Conservation (phyloP, 2,329 filamentous ascomycete species). For the Aaosphaeria pasadenensis region DNA sequence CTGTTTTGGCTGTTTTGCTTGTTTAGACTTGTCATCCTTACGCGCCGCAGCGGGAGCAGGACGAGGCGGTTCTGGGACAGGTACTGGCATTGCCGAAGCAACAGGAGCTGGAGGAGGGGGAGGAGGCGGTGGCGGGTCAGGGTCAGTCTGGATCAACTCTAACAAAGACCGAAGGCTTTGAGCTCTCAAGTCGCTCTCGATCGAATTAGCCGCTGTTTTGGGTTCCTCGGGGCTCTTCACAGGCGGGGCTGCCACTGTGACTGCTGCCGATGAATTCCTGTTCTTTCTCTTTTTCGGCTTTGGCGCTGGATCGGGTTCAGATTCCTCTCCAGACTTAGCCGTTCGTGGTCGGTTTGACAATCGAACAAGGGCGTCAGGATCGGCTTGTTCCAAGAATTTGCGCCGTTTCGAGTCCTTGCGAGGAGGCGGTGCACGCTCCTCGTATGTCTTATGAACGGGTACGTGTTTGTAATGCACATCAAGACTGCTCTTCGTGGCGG, state of each 20-base stretch:
- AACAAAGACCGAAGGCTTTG: slow-evolving; percentile 37
- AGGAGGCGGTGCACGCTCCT: slow-evolving; percentile 41
- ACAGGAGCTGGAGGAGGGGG: slow-evolving; percentile 4
- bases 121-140: slow-evolving; percentile 6
- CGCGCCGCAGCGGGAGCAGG: not conserved
- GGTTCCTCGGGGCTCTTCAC: slow-evolving; percentile 19
- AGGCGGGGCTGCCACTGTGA: no score
- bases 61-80: slow-evolving; percentile 1
- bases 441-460: slow-evolving; percentile 46
- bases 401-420: slow-evolving; percentile 40
- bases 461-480: slow-evolving; percentile 48
- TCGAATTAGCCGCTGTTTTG: slow-evolving; percentile 29
- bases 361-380: slow-evolving; percentile 30
- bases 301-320: slow-evolving; percentile 13
- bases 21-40: not conserved
- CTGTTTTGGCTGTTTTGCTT: not conserved
- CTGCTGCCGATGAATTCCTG: no score
- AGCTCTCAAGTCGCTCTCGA: slow-evolving; percentile 36
- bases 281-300: slow-evolving; percentile 25
- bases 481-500: slow-evolving; percentile 38
- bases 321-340: slow-evolving; percentile 9
- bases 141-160: slow-evolving; percentile 31
- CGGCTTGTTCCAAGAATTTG: slow-evolving; percentile 31
- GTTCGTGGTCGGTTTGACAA: slow-evolving; percentile 22
- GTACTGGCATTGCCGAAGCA: slow-evolving; percentile 3